These are phyloP conservation scores for Rhinocladiella mackenziei DNA, from an alignment of 2,329 filamentous ascomycete species.

Conservation along the genomic window DNA sequence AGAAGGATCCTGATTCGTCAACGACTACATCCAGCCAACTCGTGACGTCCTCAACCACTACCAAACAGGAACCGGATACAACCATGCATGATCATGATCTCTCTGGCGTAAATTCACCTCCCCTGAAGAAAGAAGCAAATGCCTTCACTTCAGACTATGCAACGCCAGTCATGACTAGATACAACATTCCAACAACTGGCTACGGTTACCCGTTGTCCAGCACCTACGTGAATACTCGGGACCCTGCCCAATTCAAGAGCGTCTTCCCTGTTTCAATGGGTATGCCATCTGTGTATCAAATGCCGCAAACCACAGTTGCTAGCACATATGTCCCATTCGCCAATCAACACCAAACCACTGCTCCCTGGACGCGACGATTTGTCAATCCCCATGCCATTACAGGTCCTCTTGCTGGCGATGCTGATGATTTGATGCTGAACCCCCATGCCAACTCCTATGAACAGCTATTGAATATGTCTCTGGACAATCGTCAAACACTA, in stretches of 20 bases:
- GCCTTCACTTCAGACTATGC: neutral
- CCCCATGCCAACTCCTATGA: conserved; percentile 18
- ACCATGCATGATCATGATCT: neutral
- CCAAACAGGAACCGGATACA: conserved; percentile 12
- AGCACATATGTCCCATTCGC: neutral
- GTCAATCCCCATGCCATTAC: neutral
- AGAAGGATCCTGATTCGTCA: conserved; percentile 12
- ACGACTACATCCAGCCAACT: neutral
- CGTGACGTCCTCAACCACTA: neutral
- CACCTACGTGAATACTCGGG: neutral
- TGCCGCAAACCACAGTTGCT: neutral
- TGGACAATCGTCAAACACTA: conserved; percentile 9
- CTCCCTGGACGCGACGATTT: conserved; percentile 3
- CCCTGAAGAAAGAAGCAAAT: conserved; percentile 3
- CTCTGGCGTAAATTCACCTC: neutral
- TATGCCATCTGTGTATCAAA: neutral
- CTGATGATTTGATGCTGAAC: conserved; percentile 11
- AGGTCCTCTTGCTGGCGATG: neutral
- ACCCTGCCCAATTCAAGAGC: neutral
- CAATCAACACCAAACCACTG: conserved; percentile 1
- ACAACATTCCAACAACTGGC: neutral
- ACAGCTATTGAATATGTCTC: conserved; percentile 22
- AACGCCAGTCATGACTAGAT: neutral
- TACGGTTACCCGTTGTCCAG: neutral
- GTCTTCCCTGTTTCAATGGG: neutral